Evolutionary conservation across 2,329 filamentous ascomycete genomes (phyloP).

Genomic region (Chalara sp.): DNA sequence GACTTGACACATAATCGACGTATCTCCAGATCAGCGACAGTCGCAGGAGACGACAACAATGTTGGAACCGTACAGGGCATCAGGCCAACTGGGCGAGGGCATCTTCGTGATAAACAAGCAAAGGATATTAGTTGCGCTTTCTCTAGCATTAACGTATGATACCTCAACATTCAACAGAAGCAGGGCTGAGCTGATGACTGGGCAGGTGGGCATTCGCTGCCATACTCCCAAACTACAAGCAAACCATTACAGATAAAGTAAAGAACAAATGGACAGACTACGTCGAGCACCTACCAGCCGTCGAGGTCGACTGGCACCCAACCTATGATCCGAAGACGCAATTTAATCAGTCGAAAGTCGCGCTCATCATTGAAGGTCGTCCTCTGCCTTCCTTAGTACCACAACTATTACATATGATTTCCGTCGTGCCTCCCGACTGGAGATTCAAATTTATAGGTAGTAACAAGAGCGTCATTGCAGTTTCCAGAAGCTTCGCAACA

Average conservation of each 20-base stretch:
- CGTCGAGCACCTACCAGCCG: conserved; percentile 20
- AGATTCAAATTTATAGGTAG: conserved; percentile 47
- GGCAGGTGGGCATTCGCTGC: conserved; percentile 42
- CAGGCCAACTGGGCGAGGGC: no score
- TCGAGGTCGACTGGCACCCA: conserved; percentile 26
- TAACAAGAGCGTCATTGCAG: conserved; percentile 37
- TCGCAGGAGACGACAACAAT: no score
- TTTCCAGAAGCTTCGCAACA: conserved; percentile 39
- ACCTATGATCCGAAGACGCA: conserved; percentile 20
- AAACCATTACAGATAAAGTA: conserved; percentile 32
- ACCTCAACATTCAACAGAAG: neutral
- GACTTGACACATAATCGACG: no score
- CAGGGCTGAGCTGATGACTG: neutral
- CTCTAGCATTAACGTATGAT: conserved; percentile 23
- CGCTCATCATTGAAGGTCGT: conserved; percentile 48
- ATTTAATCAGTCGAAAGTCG: conserved; percentile 40
- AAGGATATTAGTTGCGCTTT: conserved; percentile 15
- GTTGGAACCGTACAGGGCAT: no score
- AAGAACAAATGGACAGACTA: conserved; percentile 18
- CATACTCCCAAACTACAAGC: conserved; percentile 37
- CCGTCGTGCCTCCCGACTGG: conserved; percentile 50
- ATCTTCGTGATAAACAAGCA: neutral
- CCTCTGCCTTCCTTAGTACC: conserved; percentile 43
- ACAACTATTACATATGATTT: conserved; percentile 48
- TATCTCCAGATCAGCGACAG: no score